Evolutionary conservation across 2,329 filamentous ascomycete species (phyloP).

Genomic region (Aciculosporium take): DNA sequence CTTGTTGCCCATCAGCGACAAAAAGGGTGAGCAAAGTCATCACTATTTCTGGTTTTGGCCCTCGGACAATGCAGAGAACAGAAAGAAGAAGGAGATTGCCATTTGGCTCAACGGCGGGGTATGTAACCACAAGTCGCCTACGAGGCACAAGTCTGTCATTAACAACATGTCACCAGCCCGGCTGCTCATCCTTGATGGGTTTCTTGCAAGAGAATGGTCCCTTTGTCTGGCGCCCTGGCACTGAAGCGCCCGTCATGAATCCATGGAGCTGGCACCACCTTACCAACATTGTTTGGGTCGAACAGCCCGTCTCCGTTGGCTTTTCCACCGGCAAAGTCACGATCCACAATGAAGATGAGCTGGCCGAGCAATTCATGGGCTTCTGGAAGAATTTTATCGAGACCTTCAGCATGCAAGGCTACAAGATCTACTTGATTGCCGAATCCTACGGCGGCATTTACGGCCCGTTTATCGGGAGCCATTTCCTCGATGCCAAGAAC

Average conservation of each 20-base stretch:
- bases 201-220: conserved; percentile 67
- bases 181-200: conserved; percentile 49
- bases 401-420: conserved; percentile 51
- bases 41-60: conserved; percentile 58
- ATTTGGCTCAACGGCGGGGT: conserved; percentile 47
- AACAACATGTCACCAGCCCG: conserved; percentile 27
- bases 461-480: conserved; percentile 58
- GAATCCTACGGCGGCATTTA: conserved; percentile 55
- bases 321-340: conserved; percentile 52
- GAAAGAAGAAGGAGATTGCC: conserved; percentile 41
- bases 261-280: conserved; percentile 49
- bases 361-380: conserved; percentile 57
- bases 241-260: conserved; percentile 48
- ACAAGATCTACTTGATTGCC: conserved; percentile 59
- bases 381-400: conserved; percentile 70
- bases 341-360: conserved; percentile 51
- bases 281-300: conserved; percentile 50
- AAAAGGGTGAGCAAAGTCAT: conserved; percentile 33
- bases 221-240: conserved; percentile 57
- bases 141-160: no score
- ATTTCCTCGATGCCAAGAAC: conserved; percentile 55
- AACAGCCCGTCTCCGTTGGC: conserved; percentile 54
- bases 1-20: conserved; percentile 37
- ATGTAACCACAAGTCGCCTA: conserved; percentile 1
- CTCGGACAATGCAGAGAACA: conserved; percentile 27